phyloP scores from a whole-genome alignment of 345 rosid genomes.

The Adansonia digitata region DNA sequence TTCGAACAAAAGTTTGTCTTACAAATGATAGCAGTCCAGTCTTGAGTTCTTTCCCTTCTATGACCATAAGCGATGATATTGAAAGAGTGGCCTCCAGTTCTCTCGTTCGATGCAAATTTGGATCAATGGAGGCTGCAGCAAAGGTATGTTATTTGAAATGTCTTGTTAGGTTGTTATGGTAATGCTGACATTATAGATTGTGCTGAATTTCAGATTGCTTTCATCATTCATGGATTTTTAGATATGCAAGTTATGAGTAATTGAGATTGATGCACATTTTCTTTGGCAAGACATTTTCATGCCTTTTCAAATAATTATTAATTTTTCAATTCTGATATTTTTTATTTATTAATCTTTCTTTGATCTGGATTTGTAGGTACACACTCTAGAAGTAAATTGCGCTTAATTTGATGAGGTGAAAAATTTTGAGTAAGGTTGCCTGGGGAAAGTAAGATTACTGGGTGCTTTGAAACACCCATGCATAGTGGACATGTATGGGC shows the following conservation, averaged over 20 bases:
- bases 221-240: not conserved
- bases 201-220: not conserved
- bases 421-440: conserved; percentile 74
- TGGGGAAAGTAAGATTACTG: conserved; percentile 83
- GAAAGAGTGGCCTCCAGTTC: conserved; percentile 51
- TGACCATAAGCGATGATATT: conserved; percentile 39
- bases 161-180: not conserved
- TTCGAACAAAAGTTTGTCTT: conserved; percentile 37
- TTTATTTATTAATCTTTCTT: not conserved
- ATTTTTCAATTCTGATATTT: not conserved
- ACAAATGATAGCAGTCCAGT: conserved; percentile 30
- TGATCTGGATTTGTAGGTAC: conserved; percentile 48
- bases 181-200: not conserved
- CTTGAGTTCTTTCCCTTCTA: conserved; percentile 51
- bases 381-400: conserved; percentile 50
- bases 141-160: conserved; percentile 46
- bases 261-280: not conserved
- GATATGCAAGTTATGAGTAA: not conserved
- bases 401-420: conserved; percentile 51
- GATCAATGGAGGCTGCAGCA: conserved; percentile 65
- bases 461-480: conserved; percentile 76
- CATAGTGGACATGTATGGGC: conserved; percentile 84
- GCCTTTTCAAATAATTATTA: too few species aligned
- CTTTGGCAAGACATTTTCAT: not conserved
- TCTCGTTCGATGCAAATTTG: conserved; percentile 56